These are phyloP conservation scores for Mortierella sp. DNA, from an alignment of 371 early-diverging fungal genomes.

Conservation along the genomic window DNA sequence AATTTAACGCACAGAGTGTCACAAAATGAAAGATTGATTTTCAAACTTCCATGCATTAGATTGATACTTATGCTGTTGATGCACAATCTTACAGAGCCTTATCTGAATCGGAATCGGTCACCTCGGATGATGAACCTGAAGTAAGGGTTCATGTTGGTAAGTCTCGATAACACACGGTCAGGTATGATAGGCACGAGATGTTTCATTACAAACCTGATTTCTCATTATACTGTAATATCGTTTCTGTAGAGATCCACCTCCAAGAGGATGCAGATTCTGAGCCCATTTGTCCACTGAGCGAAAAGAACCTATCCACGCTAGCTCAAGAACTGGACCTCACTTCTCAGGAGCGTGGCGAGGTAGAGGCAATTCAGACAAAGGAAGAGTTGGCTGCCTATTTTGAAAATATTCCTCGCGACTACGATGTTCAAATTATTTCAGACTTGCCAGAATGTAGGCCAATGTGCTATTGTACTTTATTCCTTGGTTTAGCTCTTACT, in stretches of 20 bases:
- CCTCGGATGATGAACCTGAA: slow-evolving; percentile 44
- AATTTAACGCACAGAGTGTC: background rate
- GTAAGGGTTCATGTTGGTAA: slow-evolving; percentile 47
- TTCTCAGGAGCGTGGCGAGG: slow-evolving; percentile 60
- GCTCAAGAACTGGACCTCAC: slow-evolving; percentile 59
- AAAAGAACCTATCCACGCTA: slow-evolving; percentile 25
- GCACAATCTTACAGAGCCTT: slow-evolving; percentile 7
- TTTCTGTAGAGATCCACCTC: slow-evolving; percentile 36
- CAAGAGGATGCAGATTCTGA: slow-evolving; percentile 41
- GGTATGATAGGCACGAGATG: background rate
- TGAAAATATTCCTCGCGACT: slow-evolving; percentile 65
- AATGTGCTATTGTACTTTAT: background rate
- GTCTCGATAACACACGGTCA: background rate
- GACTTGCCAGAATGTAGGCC: slow-evolving; percentile 32
- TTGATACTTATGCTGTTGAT: background rate
- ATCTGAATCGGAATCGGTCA: slow-evolving; percentile 33
- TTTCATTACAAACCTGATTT: background rate
- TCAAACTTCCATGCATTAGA: slow-evolving; percentile 5
- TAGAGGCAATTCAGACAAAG: slow-evolving; percentile 68
- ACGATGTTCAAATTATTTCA: slow-evolving; percentile 65
- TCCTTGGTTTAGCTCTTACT: background rate
- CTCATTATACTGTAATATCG: background rate
- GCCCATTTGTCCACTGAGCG: slow-evolving; percentile 45
- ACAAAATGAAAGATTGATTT: background rate
- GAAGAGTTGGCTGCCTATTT: slow-evolving; percentile 67